Evolutionary conservation across 2,329 filamentous ascomycete species (phyloP), one percentile per base, ranked within the genome.

Genomic region (Dichotomopilus funicola): DNA sequence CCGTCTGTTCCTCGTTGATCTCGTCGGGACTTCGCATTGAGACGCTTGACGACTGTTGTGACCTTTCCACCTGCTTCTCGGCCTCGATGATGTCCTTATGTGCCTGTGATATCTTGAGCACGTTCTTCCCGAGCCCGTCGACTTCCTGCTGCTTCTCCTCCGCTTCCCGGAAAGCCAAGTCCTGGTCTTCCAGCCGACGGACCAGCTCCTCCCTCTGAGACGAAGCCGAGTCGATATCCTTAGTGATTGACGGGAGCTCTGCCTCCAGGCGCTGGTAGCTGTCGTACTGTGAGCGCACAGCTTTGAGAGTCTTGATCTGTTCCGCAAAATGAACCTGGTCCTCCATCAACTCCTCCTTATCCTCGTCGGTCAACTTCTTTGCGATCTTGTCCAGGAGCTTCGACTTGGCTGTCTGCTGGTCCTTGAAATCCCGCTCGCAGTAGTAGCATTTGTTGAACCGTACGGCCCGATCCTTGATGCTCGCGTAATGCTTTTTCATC

Each of bases 1-100:
- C 72, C 48, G 83, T 82, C 59, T 91, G 82, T 48, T 91, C 82
- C 52, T 88, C 85, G 63, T 94, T 88, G 52, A 97, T 91, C 62
- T 94, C 88, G 53, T 95, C 88, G 6, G 90, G 79, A 35, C 88
- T 88, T 59, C 89, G 83, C 11, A 82, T 80, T 8, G 78, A 70
- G 10, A 81, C 80, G 33, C 79, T 77, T 11, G 84, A 79, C 56
- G 85, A 81, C 65, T 87, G 83, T 66, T 96, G 88, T 7, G 84
- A 83, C 56, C 88, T 83, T 54, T 86, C 78, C 49, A 96, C 86
- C 68, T 96, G 87, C 41, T 73, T 73, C 64, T 88, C 82, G 5
- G 89, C 83, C 40, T 85, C 84, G 47, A 77, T 49, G 57, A 92
- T 87, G 45, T 96, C 89, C 58, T 77, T 80, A 60, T 83, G 75